Evolutionary conservation across 768 basidiomycete species (phyloP).

Genomic region (Dictyophora rubrovolvata): DNA sequence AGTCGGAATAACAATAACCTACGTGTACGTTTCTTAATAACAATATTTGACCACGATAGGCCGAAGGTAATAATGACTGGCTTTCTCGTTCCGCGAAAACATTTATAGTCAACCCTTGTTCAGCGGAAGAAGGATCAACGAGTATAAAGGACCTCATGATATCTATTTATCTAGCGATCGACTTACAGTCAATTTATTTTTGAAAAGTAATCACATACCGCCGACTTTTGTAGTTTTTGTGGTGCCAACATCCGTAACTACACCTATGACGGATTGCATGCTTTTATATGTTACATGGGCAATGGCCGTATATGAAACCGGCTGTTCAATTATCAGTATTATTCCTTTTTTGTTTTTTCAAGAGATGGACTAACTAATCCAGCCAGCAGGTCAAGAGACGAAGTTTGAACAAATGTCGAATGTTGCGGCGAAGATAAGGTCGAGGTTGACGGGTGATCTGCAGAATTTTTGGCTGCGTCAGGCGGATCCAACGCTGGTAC

Average conservation of each 20-base stretch:
- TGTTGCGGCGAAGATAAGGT: neutral
- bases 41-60: slow-evolving; percentile 4
- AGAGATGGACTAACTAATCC: neutral
- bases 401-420: no score
- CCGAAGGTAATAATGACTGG: slow-evolving; percentile 1
- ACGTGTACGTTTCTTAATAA: slow-evolving; percentile 6
- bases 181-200: neutral
- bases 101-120: neutral
- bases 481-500: no score
- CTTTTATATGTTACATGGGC: neutral
- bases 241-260: neutral
- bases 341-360: neutral
- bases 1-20: neutral
- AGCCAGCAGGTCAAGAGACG: neutral
- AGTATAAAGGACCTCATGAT: neutral
- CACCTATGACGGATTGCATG: neutral
- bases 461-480: no score
- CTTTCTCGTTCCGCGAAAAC: neutral
- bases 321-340: neutral
- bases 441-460: no score
- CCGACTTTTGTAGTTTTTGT: slow-evolving; percentile 2
- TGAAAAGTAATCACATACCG: neutral
- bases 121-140: slow-evolving; percentile 4
- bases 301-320: neutral
- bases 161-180: neutral